A percentile compares a stretch with the other conserved stretches of the same genome.
These are phyloP conservation scores for Amphirosellinia nigrospora DNA, from an alignment of 495 filamentous ascomycete species.

Conservation along the genomic window DNA sequence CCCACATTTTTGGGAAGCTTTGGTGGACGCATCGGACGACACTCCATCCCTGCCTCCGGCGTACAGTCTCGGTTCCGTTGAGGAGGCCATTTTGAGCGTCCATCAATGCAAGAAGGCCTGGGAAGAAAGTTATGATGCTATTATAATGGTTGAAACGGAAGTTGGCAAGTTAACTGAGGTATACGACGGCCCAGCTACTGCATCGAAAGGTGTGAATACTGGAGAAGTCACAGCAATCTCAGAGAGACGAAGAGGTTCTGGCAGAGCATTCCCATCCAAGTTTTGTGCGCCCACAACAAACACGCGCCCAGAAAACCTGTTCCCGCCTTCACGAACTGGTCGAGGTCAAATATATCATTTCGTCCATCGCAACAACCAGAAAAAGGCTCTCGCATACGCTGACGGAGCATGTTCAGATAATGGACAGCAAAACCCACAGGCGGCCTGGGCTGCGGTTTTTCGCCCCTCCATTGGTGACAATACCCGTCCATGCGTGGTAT, in stretches of 20 bases:
- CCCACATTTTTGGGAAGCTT: conserved; percentile 44
- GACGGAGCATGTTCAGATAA: conserved; percentile 34
- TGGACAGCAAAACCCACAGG: conserved; percentile 26
- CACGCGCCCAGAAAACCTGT: conserved; percentile 15
- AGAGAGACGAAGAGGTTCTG: conserved; percentile 18
- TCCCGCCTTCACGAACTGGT: conserved; percentile 12
- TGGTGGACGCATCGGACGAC: conserved; percentile 35
- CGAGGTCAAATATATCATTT: conserved; percentile 12
- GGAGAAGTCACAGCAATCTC: conserved; percentile 1
- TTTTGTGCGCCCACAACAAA: conserved; percentile 10
- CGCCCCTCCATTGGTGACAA: conserved; percentile 20
- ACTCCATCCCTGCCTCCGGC: conserved; percentile 27
- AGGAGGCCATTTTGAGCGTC: conserved; percentile 42
- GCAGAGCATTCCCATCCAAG: conserved; percentile 19
- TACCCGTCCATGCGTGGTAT: conserved; percentile 28
- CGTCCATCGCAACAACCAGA: conserved; percentile 16
- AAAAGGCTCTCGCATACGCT: conserved; percentile 19
- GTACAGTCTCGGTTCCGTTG: conserved; percentile 31
- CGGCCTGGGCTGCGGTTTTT: conserved; percentile 34
- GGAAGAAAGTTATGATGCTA: conserved; percentile 45
- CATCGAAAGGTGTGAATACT: conserved; percentile 20
- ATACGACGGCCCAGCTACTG: conserved; percentile 15
- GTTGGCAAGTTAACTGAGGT: conserved; percentile 35
- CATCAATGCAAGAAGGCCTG: conserved; percentile 45
- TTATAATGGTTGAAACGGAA: conserved; percentile 36